Percentiles rank a stretch among this genome's conserved stretches.
These are phyloP conservation scores for Peniophora sp. DNA, from an alignment of 1,284 basidiomycete species.

Conservation along the genomic window DNA sequence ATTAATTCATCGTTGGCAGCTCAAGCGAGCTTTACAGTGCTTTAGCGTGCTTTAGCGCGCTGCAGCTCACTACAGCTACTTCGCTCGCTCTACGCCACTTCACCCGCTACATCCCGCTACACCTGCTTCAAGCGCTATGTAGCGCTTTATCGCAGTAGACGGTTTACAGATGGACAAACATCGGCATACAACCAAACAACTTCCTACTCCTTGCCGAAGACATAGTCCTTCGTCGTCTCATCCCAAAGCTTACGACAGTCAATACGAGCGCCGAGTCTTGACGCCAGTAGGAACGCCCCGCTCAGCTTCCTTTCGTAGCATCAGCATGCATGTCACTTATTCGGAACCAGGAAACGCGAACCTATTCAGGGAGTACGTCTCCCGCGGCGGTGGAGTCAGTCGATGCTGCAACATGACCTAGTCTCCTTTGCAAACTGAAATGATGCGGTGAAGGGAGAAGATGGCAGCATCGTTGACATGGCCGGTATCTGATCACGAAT, in stretches of 20 bases:
- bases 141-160: too few species aligned
- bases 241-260: conserved; percentile 76
- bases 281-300: conserved; percentile 89
- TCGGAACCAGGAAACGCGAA: conserved; percentile 18
- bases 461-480: too few species aligned
- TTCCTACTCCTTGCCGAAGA: conserved; percentile 4
- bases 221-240: conserved; percentile 33
- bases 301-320: conserved; percentile 73
- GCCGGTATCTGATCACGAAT: conserved; percentile 81
- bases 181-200: conserved; percentile 3
- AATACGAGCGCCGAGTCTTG: conserved; percentile 71
- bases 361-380: conserved; percentile 93
- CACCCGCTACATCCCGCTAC: too few species aligned
- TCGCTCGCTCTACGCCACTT: too few species aligned
- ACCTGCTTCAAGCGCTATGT: too few species aligned
- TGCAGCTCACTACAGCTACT: too few species aligned
- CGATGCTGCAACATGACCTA: conserved; percentile 89
- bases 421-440: too few species aligned
- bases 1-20: too few species aligned
- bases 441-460: too few species aligned
- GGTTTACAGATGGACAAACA: too few species aligned
- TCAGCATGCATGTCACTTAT: neutral
- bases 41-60: too few species aligned
- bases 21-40: too few species aligned
- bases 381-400: conserved; percentile 86